Conservation (phyloP, 768 basidiomycete genomes). For the Psilocybe tampanensis region DNA sequence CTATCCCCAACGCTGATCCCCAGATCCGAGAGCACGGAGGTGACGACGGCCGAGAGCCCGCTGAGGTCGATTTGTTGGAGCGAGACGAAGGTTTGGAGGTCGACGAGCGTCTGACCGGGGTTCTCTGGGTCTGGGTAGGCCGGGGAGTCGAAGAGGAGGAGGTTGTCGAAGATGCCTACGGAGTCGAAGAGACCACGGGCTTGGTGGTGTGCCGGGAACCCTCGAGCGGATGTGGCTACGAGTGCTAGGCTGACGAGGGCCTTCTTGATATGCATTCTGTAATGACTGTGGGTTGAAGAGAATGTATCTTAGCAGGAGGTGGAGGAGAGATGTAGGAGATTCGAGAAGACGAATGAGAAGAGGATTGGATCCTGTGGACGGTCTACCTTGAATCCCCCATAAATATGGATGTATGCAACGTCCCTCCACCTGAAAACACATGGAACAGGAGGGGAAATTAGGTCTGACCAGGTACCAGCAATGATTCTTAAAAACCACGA, state of each 20-base stretch:
- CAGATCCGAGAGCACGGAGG: slow-evolving; percentile 23
- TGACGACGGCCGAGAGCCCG: slow-evolving; percentile 22
- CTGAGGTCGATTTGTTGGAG: slow-evolving; percentile 29
- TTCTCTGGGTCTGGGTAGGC: slow-evolving; percentile 39
- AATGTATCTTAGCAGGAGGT: no score
- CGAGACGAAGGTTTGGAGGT: slow-evolving; percentile 39
- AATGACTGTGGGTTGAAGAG: not conserved
- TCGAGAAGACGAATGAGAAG: not conserved
- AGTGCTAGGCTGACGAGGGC: slow-evolving; percentile 9
- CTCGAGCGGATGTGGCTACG: slow-evolving; percentile 4
- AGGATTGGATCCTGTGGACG: not conserved
- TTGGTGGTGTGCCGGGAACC: slow-evolving; percentile 6
- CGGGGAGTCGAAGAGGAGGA: slow-evolving; percentile 41
- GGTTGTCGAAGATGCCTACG: slow-evolving; percentile 30
- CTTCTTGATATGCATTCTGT: slow-evolving; percentile 7
- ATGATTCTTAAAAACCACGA: not conserved
- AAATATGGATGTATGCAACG: not conserved
- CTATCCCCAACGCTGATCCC: slow-evolving; percentile 34
- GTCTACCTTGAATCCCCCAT: not conserved
- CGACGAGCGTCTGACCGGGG: slow-evolving; percentile 30
- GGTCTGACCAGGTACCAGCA: not conserved
- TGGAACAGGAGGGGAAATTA: no score
- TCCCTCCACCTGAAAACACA: not conserved
- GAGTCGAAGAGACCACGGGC: slow-evolving; percentile 20
- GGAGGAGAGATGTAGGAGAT: not conserved